Base-by-base conservation (phyloP, 2,329 filamentous ascomycete species). In the Aspergillus puulaauensis region DNA sequence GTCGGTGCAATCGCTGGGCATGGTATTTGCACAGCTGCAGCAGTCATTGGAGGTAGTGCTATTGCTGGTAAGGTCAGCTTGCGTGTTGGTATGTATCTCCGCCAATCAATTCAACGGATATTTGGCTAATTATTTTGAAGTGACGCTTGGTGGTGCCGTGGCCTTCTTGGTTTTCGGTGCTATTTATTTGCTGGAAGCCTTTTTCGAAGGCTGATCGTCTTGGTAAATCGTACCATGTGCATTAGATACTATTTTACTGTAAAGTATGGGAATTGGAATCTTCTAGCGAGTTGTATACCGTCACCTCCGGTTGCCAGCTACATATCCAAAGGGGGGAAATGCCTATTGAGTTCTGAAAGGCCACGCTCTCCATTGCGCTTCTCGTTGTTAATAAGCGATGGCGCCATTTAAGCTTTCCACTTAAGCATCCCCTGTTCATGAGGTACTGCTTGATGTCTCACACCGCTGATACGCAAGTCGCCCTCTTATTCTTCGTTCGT, bases 61-160 rank as follows among this genome's bases (percentile, higher is more conserved):
- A 90, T 99, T 74, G 95, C 95, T 43, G 95, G 95, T 33, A 89
- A 84, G 72, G 95, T 99, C 64, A 98, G 93, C 79, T 86, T 99
- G 79, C 90, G 91, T 83, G 90, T 96, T 81, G 91, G 93, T 96
- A 85, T 83, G 91, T 89, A 49, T 54, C 47, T 58, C 23, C n/a
- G 27, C n/a, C n/a, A 46, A 11, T 35, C 15, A 4, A 2, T 15
- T 14, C 19, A 23, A 21, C 27, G 24, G 4, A 31, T 21, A 31
- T 9, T 17, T 40, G 4, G 19, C 73, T 79, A 65, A 74, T 60
- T 62, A 41, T 40, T 2, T 27, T 62, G 5, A 62, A 96, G 95
- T 98, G 37, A 98, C 93, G 33, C 82, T 98, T 52, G 93, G 95
- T 62, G 95, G 95, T 59, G 93, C 95, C 7, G 78, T 90, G 56